A percentile compares a stretch with the other conserved stretches of the same genome.
Conservation (phyloP, 352 stramenopile genomes). For the Albugo laibachii region DNA sequence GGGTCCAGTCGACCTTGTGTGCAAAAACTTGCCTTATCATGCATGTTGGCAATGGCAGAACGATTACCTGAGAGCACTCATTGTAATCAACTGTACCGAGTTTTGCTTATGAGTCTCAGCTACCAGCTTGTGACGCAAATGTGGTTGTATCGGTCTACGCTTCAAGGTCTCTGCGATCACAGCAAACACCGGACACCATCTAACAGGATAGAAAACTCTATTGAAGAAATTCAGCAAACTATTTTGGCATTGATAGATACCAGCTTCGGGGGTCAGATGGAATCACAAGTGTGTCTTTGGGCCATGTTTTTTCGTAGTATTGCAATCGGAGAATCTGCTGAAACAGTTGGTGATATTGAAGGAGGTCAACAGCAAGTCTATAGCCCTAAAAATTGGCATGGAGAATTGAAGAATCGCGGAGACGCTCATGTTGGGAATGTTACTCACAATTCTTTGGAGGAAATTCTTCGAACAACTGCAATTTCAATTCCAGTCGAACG, state of each 20-base stretch:
- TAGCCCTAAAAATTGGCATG: no score
- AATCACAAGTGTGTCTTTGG: slow-evolving; percentile 39
- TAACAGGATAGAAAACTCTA: slow-evolving; percentile 9
- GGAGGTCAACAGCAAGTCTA: no score
- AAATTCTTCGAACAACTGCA: slow-evolving; percentile 15
- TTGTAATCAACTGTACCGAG: no score
- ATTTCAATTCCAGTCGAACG: slow-evolving; percentile 33
- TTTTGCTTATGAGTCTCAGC: no score
- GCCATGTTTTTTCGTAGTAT: slow-evolving; percentile 61
- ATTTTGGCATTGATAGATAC: slow-evolving; percentile 46
- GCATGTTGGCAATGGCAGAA: slow-evolving; percentile 1
- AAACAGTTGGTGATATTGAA: no score
- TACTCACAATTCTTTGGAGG: slow-evolving; percentile 8
- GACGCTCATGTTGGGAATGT: slow-evolving; percentile 1
- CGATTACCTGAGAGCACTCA: no score
- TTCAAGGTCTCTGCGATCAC: slow-evolving; percentile 51
- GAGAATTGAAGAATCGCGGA: no score
- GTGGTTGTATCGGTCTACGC: slow-evolving; percentile 35
- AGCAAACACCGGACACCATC: no score
- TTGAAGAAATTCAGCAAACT: slow-evolving; percentile 27
- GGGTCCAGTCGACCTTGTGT: slow-evolving; percentile 1
- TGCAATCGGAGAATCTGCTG: slow-evolving; percentile 22
- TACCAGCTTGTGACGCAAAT: neutral
- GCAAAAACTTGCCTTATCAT: slow-evolving; percentile 3
- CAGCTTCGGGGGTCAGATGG: slow-evolving; percentile 22